Evolutionary conservation across 2,329 filamentous ascomycete genomes (phyloP), one percentile per base, ranked within the genome.

Genomic region (Penicillium sp.): DNA sequence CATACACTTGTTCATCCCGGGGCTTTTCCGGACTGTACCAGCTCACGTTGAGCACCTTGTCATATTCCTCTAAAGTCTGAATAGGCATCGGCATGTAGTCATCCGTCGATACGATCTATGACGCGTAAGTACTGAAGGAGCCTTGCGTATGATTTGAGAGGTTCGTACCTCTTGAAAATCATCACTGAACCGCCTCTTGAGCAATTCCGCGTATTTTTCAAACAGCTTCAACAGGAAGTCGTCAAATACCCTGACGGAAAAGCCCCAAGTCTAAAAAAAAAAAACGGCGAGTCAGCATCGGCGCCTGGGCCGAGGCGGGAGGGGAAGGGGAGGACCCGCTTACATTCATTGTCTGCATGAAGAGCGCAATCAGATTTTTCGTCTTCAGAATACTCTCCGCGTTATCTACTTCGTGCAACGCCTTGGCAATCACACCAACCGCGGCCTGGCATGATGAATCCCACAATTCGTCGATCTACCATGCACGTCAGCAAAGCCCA

Each of bases 71-170:
- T 17, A 85, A 79, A 22, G 90, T 93, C 71, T 93, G 92, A 75
- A 98, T 96, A 1, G 92, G 91, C 95, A 99, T 98, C 2, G 95
- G 96, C 94, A 99, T 99, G 78, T 99, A 99, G 78, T 99, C 95
- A 75, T 99, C 95, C 0, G 92, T 97, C n/a, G 91, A 84, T 26
- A 90, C 87, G 68, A 90, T 89, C 80, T 85, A 42, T 37, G 10
- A 28, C 58, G 10, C 35, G 47, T 71, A 24, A 70, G 65, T 38
- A 60, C 40, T 2, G 13, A 56, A 28, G 13, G 51, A n/a, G n/a
- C 42, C 24, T 24, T 59, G 33, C 8, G 42, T 2, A 28, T 53
- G 13, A 44, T 6, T 33, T 3, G 24, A 22, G 24, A n/a, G 33
- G 40, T 9, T 66, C 33, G 61, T 73, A 91, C 89, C 82, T 98